Evolutionary conservation across 352 stramenopile genomes (phyloP).

Genomic region (Ochromonadaceae sp.): DNA sequence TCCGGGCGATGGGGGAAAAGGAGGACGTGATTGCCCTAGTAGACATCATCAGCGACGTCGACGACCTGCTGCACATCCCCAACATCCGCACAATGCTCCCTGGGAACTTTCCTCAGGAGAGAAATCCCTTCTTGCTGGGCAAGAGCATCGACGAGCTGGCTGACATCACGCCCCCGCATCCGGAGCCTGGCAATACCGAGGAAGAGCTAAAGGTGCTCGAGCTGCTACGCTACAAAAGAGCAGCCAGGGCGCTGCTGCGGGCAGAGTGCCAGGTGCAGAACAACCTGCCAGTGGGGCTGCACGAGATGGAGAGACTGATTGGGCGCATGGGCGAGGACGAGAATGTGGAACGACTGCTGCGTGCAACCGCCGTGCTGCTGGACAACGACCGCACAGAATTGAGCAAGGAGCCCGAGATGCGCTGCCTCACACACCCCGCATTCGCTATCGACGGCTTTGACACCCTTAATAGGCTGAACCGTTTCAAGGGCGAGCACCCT

Average conservation of each 20-base stretch:
- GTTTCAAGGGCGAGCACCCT: neutral
- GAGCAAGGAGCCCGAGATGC: neutral
- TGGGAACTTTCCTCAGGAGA: neutral
- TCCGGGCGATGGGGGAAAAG: neutral
- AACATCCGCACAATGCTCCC: constrained; percentile 9
- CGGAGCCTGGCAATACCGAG: constrained; percentile 4
- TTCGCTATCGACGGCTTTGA: constrained; percentile 3
- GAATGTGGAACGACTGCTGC: neutral
- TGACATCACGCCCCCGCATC: neutral
- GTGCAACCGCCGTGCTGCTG: neutral
- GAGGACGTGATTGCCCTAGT: constrained; percentile 6
- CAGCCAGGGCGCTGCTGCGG: neutral
- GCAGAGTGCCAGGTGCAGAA: constrained; percentile 11
- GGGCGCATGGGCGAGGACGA: neutral
- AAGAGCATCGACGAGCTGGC: constrained; percentile 6
- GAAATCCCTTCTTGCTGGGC: constrained; percentile 12
- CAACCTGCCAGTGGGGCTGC: neutral
- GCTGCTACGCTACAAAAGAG: constrained; percentile 10
- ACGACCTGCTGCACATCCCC: constrained; percentile 6
- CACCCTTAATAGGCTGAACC: neutral
- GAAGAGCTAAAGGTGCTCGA: constrained; percentile 13
- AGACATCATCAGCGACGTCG: neutral
- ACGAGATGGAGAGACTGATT: neutral
- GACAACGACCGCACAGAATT: neutral
- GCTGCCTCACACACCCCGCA: neutral